Conservation (phyloP, 345 rosid species). For the Anastatica hierochuntica region DNA sequence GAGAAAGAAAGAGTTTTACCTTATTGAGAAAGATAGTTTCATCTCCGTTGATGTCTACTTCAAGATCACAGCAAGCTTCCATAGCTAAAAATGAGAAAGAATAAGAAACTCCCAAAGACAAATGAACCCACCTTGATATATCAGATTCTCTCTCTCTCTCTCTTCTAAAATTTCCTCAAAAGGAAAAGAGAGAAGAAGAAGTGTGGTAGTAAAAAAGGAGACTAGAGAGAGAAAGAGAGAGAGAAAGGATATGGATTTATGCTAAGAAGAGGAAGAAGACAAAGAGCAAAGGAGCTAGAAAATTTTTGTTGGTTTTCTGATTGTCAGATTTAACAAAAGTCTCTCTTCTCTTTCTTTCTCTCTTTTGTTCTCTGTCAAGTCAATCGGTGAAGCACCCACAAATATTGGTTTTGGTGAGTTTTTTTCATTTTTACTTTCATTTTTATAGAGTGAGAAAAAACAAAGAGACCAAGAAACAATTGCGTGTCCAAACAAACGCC, state of each 20-base stretch:
- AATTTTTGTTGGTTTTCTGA: slow-evolving; percentile 24
- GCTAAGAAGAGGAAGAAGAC: slow-evolving; percentile 42
- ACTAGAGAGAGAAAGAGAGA: slow-evolving; percentile 22
- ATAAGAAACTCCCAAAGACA: not conserved
- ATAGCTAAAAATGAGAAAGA: slow-evolving; percentile 32
- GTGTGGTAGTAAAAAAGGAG: no score
- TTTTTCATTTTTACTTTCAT: not conserved
- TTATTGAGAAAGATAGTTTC: slow-evolving; percentile 70
- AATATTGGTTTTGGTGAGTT: slow-evolving; percentile 22
- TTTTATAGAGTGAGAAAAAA: slow-evolving; percentile 5
- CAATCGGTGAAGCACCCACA: slow-evolving; percentile 31
- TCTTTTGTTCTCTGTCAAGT: slow-evolving; percentile 18
- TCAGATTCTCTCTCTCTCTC: slow-evolving; percentile 21
- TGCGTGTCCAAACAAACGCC: slow-evolving; percentile 23
- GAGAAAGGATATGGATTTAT: slow-evolving; percentile 32
- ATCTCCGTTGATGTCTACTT: slow-evolving; percentile 90
- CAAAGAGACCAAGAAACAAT: slow-evolving; percentile 17
- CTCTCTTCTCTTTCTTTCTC: not conserved
- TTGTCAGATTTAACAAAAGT: slow-evolving; percentile 16
- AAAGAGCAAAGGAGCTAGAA: slow-evolving; percentile 30
- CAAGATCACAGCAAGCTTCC: slow-evolving; percentile 75
- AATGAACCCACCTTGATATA: slow-evolving; percentile 27
- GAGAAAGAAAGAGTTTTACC: slow-evolving; percentile 30
- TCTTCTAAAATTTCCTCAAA: not conserved
- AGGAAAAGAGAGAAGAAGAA: slow-evolving; percentile 26